Evolutionary conservation across 2,329 filamentous ascomycete species (phyloP).

Genomic region (Penicillium sp.): DNA sequence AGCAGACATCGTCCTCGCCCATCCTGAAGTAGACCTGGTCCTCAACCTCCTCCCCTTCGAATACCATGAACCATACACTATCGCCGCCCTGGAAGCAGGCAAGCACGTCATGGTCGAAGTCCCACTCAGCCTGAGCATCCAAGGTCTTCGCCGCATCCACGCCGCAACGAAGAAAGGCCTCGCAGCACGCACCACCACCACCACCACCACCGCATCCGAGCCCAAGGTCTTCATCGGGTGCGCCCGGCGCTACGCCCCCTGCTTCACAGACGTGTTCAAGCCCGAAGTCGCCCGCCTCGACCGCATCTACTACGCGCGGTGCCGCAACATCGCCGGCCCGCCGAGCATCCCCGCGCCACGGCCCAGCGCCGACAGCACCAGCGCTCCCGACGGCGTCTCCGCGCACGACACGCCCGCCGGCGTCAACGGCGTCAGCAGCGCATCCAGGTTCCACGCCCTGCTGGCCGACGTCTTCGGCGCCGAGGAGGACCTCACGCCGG

Average conservation of each 20-base stretch:
- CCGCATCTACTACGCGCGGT: conserved; percentile 55
- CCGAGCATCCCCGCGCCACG: conserved; percentile 26
- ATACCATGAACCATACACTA: conserved; percentile 53
- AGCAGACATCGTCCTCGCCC: conserved; percentile 49
- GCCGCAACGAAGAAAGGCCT: conserved; percentile 37
- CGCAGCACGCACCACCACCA: conserved; percentile 31
- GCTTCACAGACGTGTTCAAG: conserved; percentile 53
- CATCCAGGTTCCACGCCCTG: conserved; percentile 15
- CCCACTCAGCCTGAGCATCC: conserved; percentile 52
- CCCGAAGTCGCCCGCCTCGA: conserved; percentile 52
- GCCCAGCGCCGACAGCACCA: too few species aligned
- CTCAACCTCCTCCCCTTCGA: conserved; percentile 57
- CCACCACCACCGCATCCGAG: conserved; percentile 37
- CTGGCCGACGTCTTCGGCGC: conserved; percentile 30
- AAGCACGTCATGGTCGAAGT: conserved; percentile 62
- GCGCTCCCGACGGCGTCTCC: not conserved
- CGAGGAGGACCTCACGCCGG: conserved; percentile 27
- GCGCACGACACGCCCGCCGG: not conserved
- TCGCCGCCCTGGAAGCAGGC: conserved; percentile 52
- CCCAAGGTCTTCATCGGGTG: conserved; percentile 58
- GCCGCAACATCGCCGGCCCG: conserved; percentile 54
- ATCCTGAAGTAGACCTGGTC: conserved; percentile 42
- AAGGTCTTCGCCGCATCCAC: conserved; percentile 48
- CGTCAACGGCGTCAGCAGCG: not conserved
- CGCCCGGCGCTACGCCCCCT: conserved; percentile 59